These are phyloP conservation scores for Eugenia klotzschiana DNA, from an alignment of 441 rosid genomes.

Conservation along the genomic window DNA sequence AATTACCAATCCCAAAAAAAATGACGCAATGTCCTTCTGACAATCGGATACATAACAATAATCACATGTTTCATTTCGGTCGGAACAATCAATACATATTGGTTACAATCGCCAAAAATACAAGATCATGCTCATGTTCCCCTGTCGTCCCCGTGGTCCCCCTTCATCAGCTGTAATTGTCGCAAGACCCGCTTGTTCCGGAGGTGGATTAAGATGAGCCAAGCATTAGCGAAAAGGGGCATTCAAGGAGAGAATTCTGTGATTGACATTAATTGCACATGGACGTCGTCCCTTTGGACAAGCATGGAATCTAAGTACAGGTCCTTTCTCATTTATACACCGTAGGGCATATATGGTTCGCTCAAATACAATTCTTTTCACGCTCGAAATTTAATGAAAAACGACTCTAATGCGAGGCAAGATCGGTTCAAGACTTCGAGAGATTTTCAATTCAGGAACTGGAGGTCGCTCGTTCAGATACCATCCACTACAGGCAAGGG, in stretches of 20 bases:
- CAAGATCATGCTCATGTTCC: background rate
- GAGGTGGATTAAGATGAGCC: background rate
- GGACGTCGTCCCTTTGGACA: background rate
- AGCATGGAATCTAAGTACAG: background rate
- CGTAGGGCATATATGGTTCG: background rate
- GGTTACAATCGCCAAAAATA: background rate
- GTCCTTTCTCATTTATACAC: background rate
- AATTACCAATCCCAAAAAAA: accelerated
- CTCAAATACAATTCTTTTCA: background rate
- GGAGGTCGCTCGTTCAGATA: background rate
- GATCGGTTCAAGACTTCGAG: background rate
- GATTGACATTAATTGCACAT: background rate
- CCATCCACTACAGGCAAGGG: background rate
- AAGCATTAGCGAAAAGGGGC: background rate
- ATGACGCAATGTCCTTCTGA: background rate
- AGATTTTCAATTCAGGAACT: background rate
- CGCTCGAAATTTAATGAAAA: background rate
- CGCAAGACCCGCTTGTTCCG: background rate
- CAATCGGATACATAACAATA: background rate
- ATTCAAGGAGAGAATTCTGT: background rate
- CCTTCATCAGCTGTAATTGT: background rate
- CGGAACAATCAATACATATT: background rate
- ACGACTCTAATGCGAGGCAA: background rate
- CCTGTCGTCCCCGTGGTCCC: background rate
- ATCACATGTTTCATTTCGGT: background rate